phyloP scores from a whole-genome alignment of 306 rosid species.

The Rubus parviflorus region DNA sequence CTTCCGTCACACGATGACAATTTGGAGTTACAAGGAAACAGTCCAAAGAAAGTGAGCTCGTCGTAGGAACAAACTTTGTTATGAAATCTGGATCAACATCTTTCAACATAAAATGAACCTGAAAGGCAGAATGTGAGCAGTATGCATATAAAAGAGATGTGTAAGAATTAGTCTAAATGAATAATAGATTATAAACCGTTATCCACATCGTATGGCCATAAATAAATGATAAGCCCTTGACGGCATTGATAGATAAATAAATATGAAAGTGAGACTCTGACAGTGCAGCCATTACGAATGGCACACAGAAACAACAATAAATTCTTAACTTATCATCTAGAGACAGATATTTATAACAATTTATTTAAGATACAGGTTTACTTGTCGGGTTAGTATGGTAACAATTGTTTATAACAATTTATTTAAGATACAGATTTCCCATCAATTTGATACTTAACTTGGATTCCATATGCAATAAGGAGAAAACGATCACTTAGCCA shows the following conservation, averaged over 20 bases:
- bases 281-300: background rate
- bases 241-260: background rate
- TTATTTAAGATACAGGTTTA: no score
- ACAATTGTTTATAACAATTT: background rate
- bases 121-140: slow-evolving; percentile 35
- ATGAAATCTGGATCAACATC: slow-evolving; percentile 64
- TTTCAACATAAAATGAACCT: slow-evolving; percentile 67
- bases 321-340: background rate
- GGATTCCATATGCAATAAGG: background rate
- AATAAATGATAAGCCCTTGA: no score
- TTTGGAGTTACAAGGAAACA: slow-evolving; percentile 85
- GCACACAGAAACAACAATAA: background rate
- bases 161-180: slow-evolving; percentile 6
- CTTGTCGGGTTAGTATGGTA: background rate
- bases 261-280: background rate
- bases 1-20: slow-evolving; percentile 79
- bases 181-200: no score
- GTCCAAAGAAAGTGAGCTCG: slow-evolving; percentile 47
- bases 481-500: no score
- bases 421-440: background rate
- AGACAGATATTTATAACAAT: background rate
- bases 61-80: slow-evolving; percentile 51
- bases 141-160: slow-evolving; percentile 14
- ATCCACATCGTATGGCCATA: no score
- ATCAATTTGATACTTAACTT: background rate